phyloP scores from a whole-genome alignment of 352 stramenopile species.

The Phytopythium mirpurense region DNA sequence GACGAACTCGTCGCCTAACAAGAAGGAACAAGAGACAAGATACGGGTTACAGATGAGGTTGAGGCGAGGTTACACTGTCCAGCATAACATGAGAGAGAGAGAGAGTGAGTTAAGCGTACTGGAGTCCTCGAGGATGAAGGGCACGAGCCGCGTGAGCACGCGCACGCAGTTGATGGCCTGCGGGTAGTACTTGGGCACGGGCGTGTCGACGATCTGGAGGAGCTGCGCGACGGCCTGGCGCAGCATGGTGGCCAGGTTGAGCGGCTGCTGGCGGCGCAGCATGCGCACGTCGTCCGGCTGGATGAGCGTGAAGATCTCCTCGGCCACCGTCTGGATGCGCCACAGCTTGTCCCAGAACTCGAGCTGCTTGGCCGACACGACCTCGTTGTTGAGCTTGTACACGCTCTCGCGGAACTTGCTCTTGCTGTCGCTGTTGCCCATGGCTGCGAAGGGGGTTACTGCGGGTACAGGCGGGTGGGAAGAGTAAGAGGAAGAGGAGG shows the following conservation, averaged over 20 bases:
- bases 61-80: no score
- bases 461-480: neutral
- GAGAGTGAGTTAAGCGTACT: constrained; percentile 10
- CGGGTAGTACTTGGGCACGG: constrained; percentile 85
- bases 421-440: constrained; percentile 89
- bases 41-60: no score
- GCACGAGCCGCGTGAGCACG: constrained; percentile 75
- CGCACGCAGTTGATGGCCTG: constrained; percentile 84
- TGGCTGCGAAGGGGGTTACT: constrained; percentile 8
- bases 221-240: constrained; percentile 74
- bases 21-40: neutral
- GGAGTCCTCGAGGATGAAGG: constrained; percentile 80
- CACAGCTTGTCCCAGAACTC: constrained; percentile 90
- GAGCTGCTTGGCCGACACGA: constrained; percentile 80
- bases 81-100: no score
- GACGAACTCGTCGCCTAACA: constrained; percentile 65
- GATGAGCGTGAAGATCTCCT: constrained; percentile 89
- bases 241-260: constrained; percentile 82
- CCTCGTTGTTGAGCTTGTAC: constrained; percentile 89
- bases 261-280: constrained; percentile 76
- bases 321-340: constrained; percentile 82
- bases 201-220: constrained; percentile 84
- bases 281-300: constrained; percentile 87
- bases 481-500: neutral
- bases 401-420: constrained; percentile 90